Base-by-base conservation (phyloP, 2,329 filamentous ascomycete genomes). In the Hymenotorrendiella dingleyae region DNA sequence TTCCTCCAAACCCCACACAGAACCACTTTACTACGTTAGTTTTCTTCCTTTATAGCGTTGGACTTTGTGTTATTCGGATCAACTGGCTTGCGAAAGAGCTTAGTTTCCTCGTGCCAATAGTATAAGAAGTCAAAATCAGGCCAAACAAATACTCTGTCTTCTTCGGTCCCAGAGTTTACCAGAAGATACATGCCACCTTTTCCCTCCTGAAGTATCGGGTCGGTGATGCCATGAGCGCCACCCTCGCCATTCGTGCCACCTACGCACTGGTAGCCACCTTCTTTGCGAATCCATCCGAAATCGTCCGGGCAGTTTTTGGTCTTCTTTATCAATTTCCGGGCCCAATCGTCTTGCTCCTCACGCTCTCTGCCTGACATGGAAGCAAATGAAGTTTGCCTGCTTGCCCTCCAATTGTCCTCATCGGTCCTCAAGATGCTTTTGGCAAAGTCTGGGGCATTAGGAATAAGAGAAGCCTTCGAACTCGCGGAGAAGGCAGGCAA, bases 191-290 rank as follows among this genome's bases (percentile, higher is more conserved):
- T 14, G 10, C 40, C 45, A 4, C 36, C 29, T 16, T 40, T 43
- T 4, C 45, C 45, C 40, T 47, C 45, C 6, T 20, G 54, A 34
- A 67, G 41, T 24, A 59, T 42, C 27, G 35, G 55, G 53, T 76
- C 62, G 3, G 56, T 55, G 17, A 79, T 58, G 44, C 57, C 81
- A 62, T 85, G 81, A 2, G 56, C 57, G 0, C 81, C 81, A 0
- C 73, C 81, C 0, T 67, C 69, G 60, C 82, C 85, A 6, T 78
- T 60, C 57, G 75, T 86, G 0, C 81, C 81, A 1, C 53, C 56
- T 0, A 4, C 33, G 60, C 82, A 86, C 6, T 78, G 61, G 57
- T 75, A 86, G 0, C 81, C 81, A 1, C 53, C 56, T 0, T 4
- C 33, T 53, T 79, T 70, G 51, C 72, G 74, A 17, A 81, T 74